These are phyloP conservation scores for Platismatia glauca DNA, from an alignment of 495 filamentous ascomycete species.

Conservation along the genomic window DNA sequence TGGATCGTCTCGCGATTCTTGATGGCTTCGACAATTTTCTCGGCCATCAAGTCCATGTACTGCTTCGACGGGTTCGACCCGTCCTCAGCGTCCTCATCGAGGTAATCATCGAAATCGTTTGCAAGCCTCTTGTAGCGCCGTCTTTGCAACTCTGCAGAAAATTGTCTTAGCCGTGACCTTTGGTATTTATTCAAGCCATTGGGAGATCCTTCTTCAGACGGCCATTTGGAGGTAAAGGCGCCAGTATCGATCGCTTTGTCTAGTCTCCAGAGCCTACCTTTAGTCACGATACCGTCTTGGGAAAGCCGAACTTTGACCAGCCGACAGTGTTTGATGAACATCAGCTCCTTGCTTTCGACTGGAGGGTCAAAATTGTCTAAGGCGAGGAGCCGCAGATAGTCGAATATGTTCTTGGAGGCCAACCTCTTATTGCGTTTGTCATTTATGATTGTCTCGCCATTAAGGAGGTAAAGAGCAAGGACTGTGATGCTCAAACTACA, in stretches of 20 bases:
- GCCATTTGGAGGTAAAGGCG: neutral
- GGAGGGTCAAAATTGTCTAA: neutral
- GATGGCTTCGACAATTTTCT: neutral
- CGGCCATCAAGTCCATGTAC: neutral
- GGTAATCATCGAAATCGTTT: neutral
- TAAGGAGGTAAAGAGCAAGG: neutral
- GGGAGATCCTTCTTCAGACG: neutral
- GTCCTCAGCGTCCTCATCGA: neutral
- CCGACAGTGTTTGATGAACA: neutral
- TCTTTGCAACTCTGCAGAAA: neutral
- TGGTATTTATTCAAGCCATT: neutral
- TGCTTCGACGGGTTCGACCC: neutral
- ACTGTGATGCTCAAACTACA: neutral
- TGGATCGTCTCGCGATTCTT: neutral
- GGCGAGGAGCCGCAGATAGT: neutral
- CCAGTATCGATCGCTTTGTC: neutral
- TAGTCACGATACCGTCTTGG: neutral
- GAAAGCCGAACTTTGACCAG: neutral
- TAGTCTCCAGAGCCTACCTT: neutral
- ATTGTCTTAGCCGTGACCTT: neutral
- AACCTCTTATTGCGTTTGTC: neutral
- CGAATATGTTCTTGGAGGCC: neutral
- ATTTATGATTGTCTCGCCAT: neutral
- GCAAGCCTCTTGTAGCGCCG: neutral
- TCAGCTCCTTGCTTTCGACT: neutral